Percentiles rank a stretch among this genome's conserved stretches.
phyloP scores from a whole-genome alignment of 768 basidiomycete species.

The Termitomyces titanicus region DNA sequence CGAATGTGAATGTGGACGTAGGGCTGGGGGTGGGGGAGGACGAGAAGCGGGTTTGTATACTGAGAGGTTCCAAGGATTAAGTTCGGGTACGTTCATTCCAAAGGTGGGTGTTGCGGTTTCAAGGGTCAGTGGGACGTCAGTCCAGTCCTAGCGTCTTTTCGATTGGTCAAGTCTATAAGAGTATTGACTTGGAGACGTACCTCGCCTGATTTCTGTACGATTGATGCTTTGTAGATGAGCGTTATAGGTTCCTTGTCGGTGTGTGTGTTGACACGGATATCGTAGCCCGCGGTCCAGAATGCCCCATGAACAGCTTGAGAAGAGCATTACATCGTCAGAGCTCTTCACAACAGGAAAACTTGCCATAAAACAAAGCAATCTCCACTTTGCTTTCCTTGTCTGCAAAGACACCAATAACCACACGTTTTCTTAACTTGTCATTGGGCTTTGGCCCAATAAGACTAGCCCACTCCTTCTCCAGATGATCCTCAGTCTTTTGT shows the following conservation, averaged over 20 bases:
- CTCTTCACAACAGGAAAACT: background rate
- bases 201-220: conserved; percentile 38
- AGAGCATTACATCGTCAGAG: background rate
- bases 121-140: conserved; percentile 32
- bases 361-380: conserved; percentile 30
- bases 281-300: conserved; percentile 33
- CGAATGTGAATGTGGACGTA: too few species aligned
- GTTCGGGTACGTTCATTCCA: too few species aligned
- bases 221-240: conserved; percentile 35
- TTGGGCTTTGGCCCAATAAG: conserved; percentile 12
- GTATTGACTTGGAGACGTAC: conserved; percentile 16
- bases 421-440: conserved; percentile 13
- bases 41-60: conserved; percentile 1
- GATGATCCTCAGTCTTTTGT: conserved; percentile 13
- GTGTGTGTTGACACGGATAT: conserved; percentile 35
- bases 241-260: conserved; percentile 24
- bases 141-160: conserved; percentile 27
- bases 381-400: conserved; percentile 25
- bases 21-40: background rate
- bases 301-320: conserved; percentile 7
- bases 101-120: too few species aligned
- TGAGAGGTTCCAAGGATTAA: conserved; percentile 26
- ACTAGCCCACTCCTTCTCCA: conserved; percentile 14
- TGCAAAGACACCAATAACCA: conserved; percentile 22
- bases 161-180: background rate